Evolutionary conservation across 2,329 filamentous ascomycete genomes (phyloP), one percentile per base, ranked within the genome.

Genomic region (Xylariaceae sp.): DNA sequence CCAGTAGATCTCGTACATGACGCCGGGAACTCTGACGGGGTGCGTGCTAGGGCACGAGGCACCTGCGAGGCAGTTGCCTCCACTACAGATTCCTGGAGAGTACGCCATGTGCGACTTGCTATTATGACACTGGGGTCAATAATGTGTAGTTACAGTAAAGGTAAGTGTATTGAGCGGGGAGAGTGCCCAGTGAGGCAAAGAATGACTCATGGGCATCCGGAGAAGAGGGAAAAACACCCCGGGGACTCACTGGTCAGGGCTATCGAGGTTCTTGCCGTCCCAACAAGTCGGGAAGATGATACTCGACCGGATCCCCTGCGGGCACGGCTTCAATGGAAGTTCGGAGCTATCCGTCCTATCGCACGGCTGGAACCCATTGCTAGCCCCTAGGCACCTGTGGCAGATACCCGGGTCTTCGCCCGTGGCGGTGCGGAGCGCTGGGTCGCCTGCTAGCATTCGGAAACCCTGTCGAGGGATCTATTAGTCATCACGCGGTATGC

Each of bases 371-470:
- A 62, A 62, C n/a, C 60, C 58, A 15, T 42, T 46, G 36, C 50
- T 47, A 9, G 42, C 50, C n/a, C 43, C 43, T 20, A 51, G 41
- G 13, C 49, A 51, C 24, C 49, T 15, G 49, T 51, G 49, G 33
- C 49, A 53, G 42, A 53, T 16, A 63, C 57, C 51, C 61, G 61
- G 50, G 60, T 63, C 47, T 63, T 62, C 18, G 61, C 55, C 43
- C 11, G 45, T 75, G 65, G 60, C 72, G 70, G 16, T 70, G 70
- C 70, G 62, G 41, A 67, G 68, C 8, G 61, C 62, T 3, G 70
- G 64, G 48, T 75, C 69, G 27, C 74, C 75, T 23, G 75, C 66
- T 36, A 76, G 66, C 74, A 76, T 77, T 27, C 74, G 70, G 66
- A 77, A 77, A 4, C 74, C 74, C 57, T 73, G 15, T 21, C 24